A percentile compares a stretch with the other conserved stretches of the same genome.
These are phyloP conservation scores for Naganishia kalamii DNA, from an alignment of 768 basidiomycete genomes.

Conservation along the genomic window DNA sequence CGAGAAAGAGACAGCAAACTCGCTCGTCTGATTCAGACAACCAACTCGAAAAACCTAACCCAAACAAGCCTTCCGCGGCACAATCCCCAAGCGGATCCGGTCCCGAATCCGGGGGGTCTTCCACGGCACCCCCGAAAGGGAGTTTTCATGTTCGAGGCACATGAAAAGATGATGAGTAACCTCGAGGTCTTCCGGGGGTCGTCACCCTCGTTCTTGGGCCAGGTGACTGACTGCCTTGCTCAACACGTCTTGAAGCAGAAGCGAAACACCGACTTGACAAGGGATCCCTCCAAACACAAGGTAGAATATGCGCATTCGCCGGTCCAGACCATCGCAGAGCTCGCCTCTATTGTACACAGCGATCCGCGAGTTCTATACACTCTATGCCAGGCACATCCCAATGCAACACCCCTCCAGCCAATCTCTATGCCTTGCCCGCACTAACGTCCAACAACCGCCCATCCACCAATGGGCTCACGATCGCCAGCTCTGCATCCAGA, in stretches of 20 bases:
- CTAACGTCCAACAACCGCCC: conserved; percentile 58
- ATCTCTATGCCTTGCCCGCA: neutral
- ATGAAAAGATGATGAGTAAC: neutral
- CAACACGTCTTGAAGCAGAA: no score
- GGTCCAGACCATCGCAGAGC: no score
- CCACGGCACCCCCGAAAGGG: neutral
- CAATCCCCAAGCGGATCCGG: no score
- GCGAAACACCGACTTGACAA: no score
- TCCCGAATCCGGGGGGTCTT: no score
- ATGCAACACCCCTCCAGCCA: neutral
- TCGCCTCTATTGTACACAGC: no score
- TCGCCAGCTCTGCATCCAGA: conserved; percentile 53
- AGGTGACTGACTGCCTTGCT: neutral
- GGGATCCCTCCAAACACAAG: no score
- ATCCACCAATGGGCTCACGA: conserved; percentile 62
- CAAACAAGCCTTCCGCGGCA: no score
- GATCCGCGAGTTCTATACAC: no score
- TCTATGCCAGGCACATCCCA: no score
- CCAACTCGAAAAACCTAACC: neutral
- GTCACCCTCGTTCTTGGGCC: neutral
- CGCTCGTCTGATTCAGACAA: neutral
- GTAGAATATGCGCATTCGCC: no score
- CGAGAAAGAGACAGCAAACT: neutral
- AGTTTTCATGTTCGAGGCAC: neutral
- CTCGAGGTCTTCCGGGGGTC: no score